A percentile compares a stretch with the other conserved stretches of the same genome.
Evolutionary conservation across 768 basidiomycete species (phyloP).

Genomic region (Candolleomyces efflorescens): DNA sequence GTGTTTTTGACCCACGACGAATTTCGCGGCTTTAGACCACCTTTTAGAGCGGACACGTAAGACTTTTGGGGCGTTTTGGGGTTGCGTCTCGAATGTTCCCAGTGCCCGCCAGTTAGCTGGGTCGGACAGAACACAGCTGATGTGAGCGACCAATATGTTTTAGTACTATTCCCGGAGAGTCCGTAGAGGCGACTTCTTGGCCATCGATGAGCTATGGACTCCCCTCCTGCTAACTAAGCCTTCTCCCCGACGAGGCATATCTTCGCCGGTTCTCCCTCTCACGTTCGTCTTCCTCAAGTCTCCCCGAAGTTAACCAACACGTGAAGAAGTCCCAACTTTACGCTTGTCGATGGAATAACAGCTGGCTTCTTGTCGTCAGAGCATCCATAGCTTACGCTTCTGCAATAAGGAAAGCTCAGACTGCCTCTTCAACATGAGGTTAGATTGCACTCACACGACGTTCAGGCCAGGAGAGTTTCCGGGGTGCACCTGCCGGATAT

Average conservation of each 20-base stretch:
- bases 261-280: background rate
- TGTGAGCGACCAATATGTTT: background rate
- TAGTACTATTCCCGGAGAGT: background rate
- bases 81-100: background rate
- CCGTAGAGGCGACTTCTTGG: slow-evolving; percentile 1
- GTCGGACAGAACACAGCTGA: background rate
- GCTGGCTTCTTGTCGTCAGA: background rate
- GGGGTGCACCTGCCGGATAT: slow-evolving; percentile 6
- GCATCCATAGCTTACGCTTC: background rate
- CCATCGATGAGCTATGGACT: background rate
- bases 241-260: background rate
- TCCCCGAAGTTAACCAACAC: background rate
- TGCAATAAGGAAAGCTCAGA: background rate
- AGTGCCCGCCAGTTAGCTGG: background rate
- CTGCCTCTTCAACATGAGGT: background rate
- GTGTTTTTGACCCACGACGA: background rate
- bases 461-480: slow-evolving; percentile 2
- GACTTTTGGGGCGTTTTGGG: background rate
- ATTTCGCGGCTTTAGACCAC: background rate
- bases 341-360: background rate
- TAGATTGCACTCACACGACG: slow-evolving; percentile 1
- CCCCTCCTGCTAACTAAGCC: background rate
- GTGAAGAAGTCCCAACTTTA: background rate
- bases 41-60: background rate
- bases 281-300: background rate